A percentile compares a stretch with the other conserved stretches of the same genome.
These are phyloP conservation scores for Boletus coccyginus DNA, from an alignment of 768 basidiomycete species.

Conservation along the genomic window DNA sequence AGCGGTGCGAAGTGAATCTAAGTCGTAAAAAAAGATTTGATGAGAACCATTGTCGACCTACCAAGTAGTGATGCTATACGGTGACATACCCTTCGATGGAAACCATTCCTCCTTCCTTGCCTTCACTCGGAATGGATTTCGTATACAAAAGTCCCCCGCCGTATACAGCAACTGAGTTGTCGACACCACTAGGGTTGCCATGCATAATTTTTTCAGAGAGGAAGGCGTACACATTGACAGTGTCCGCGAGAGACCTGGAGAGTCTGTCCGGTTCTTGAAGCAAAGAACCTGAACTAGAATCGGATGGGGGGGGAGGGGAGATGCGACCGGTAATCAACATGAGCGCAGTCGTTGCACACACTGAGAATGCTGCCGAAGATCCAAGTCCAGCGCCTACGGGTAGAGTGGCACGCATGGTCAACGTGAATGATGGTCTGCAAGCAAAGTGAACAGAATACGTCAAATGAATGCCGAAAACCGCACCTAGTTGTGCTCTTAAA, in stretches of 20 bases:
- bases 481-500: slow-evolving; percentile 53
- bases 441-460: background rate
- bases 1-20: slow-evolving; percentile 88
- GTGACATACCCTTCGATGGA: slow-evolving; percentile 72
- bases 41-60: background rate
- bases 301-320: slow-evolving; percentile 42
- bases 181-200: slow-evolving; percentile 96
- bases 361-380: slow-evolving; percentile 94
- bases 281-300: slow-evolving; percentile 6
- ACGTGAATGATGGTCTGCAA: slow-evolving; percentile 70
- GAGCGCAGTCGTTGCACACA: slow-evolving; percentile 77
- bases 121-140: slow-evolving; percentile 54
- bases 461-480: slow-evolving; percentile 29
- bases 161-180: slow-evolving; percentile 90
- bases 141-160: slow-evolving; percentile 93
- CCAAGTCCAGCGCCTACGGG: slow-evolving; percentile 96
- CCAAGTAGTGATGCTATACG: background rate
- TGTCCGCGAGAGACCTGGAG: slow-evolving; percentile 61
- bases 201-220: slow-evolving; percentile 94
- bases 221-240: slow-evolving; percentile 92
- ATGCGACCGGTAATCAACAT: slow-evolving; percentile 76
- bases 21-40: background rate
- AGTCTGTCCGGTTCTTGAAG: slow-evolving; percentile 54
- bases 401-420: slow-evolving; percentile 81
- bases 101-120: slow-evolving; percentile 79